Percentiles rank a stretch among this genome's conserved stretches.
phyloP scores from a whole-genome alignment of 345 rosid species.

The Eucalyptus melliodora region DNA sequence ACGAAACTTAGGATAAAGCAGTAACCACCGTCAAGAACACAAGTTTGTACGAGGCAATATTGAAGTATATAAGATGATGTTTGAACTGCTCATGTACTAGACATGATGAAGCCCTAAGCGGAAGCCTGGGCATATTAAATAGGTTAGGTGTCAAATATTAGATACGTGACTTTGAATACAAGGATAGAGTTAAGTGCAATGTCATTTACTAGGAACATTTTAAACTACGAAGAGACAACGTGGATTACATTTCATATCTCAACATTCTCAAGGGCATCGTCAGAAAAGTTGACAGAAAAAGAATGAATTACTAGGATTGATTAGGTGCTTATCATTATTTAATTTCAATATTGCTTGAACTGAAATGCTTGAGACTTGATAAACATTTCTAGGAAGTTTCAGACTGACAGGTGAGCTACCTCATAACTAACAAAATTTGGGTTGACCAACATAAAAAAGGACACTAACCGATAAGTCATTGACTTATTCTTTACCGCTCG shows the following conservation, averaged over 20 bases:
- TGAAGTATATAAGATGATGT: rapidly evolving
- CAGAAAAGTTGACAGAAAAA: not conserved
- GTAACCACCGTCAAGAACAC: not conserved
- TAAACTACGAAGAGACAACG: not conserved
- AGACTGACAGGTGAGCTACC: not conserved
- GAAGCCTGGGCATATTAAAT: not conserved
- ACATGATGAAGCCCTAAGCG: not conserved
- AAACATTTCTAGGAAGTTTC: not conserved
- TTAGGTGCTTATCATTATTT: not conserved
- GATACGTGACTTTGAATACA: not conserved
- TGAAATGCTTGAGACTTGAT: not conserved
- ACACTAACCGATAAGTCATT: not conserved
- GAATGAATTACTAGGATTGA: not conserved
- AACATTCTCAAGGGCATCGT: not conserved
- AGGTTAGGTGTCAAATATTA: not conserved
- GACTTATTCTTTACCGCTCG: not conserved
- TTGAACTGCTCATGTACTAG: not conserved
- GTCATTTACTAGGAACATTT: not conserved
- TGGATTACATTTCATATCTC: not conserved
- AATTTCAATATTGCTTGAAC: not conserved
- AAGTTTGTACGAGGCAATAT: not conserved
- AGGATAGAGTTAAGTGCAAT: not conserved
- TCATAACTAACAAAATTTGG: not conserved
- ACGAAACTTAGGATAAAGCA: not conserved
- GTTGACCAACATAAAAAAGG: not conserved